phyloP scores from a whole-genome alignment of 164 flowering plant species.

The Akebia trifoliata region DNA sequence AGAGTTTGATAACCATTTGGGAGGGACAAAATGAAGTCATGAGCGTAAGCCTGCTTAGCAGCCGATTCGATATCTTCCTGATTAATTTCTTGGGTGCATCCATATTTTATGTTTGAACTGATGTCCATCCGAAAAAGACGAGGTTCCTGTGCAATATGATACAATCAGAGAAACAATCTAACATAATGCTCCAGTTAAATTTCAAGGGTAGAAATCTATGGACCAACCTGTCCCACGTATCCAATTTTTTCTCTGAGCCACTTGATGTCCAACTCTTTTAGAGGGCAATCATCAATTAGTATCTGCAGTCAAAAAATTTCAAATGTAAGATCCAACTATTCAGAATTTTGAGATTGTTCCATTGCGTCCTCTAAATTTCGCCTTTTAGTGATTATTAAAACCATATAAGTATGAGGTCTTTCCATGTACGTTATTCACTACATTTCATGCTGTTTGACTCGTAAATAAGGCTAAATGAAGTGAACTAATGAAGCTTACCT shows the following conservation, averaged over 20 bases:
- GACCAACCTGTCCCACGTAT: constrained; percentile 80
- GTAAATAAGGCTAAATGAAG: not conserved
- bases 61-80: constrained; percentile 85
- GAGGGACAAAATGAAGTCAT: constrained; percentile 71
- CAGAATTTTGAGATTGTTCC: not conserved
- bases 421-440: not conserved
- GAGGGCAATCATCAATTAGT: constrained; percentile 68
- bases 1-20: constrained; percentile 85
- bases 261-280: constrained; percentile 64
- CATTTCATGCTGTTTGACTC: not conserved
- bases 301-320: constrained; percentile 38
- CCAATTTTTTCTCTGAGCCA: constrained; percentile 87
- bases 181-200: not conserved
- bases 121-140: constrained; percentile 81
- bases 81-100: constrained; percentile 56
- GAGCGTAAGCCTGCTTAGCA: constrained; percentile 89
- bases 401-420: not conserved
- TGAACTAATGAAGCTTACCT: constrained; percentile 38
- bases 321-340: constrained; percentile 8
- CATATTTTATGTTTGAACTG: constrained; percentile 81
- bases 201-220: not conserved
- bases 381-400: not conserved
- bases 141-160: constrained; percentile 57
- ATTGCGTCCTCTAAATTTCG: not conserved
- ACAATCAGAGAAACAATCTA: constrained; percentile 2